These are phyloP conservation scores for Cadophora sp. DNA, from an alignment of 2,329 filamentous ascomycete species.

Conservation along the genomic window DNA sequence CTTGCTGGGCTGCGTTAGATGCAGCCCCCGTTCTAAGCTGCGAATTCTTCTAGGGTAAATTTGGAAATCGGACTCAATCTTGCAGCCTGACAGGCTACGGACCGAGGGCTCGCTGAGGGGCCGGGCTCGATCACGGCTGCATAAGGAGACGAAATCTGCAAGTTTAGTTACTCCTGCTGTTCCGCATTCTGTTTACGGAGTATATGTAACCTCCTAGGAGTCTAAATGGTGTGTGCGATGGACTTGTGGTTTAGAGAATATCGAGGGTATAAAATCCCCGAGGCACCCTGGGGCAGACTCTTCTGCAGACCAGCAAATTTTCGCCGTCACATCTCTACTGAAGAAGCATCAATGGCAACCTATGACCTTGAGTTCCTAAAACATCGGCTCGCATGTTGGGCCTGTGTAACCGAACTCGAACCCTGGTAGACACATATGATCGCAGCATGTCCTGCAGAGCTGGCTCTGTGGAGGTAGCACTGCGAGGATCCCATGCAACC, in stretches of 20 bases:
- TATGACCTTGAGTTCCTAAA: background rate
- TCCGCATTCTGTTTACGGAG: background rate
- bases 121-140: constrained; percentile 2
- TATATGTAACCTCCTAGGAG: background rate
- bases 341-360: background rate
- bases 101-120: background rate
- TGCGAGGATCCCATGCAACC: constrained; percentile 2
- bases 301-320: background rate
- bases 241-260: background rate
- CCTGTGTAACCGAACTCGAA: constrained; percentile 6
- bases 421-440: background rate
- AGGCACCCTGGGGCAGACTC: background rate
- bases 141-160: background rate
- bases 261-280: background rate
- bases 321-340: background rate
- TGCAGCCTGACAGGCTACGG: background rate
- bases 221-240: background rate
- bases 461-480: background rate
- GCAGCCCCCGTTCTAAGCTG: background rate
- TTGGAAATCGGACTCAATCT: background rate
- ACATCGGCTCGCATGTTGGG: background rate
- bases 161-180: background rate
- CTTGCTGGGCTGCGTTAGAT: background rate
- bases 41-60: background rate
- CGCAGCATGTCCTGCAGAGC: background rate